phyloP scores from a whole-genome alignment of 345 rosid species.

The Durio zibethinus region DNA sequence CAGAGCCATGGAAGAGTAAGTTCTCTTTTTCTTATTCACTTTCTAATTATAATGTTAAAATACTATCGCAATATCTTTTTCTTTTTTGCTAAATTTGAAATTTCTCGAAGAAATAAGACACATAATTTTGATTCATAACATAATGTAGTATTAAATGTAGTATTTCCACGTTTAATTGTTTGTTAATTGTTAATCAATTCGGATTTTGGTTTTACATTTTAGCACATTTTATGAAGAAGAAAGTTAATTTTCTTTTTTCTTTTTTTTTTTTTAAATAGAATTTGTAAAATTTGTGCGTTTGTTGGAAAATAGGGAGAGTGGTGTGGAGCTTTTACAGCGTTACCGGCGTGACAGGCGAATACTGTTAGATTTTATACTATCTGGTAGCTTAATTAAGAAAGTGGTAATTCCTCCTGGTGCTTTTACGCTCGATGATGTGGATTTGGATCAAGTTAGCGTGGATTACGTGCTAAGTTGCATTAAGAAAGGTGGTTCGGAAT shows the following conservation, averaged over 20 bases:
- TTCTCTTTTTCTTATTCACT: background rate
- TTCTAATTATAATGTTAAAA: background rate
- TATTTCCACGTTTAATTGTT: background rate
- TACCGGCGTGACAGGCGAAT: slow-evolving; percentile 81
- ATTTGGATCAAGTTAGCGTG: slow-evolving; percentile 97
- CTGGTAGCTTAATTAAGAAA: slow-evolving; percentile 86
- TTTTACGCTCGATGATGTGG: slow-evolving; percentile 90
- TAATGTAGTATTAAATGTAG: background rate
- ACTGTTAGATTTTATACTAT: slow-evolving; percentile 77
- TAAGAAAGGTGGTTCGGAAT: slow-evolving; percentile 55
- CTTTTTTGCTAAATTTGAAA: background rate
- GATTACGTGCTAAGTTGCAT: slow-evolving; percentile 87
- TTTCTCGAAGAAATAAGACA: background rate
- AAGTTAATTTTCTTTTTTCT: background rate
- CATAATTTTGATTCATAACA: background rate
- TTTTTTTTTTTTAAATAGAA: background rate
- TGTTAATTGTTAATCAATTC: background rate
- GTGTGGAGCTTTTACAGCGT: slow-evolving; percentile 71
- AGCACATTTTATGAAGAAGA: background rate
- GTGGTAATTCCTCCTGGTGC: slow-evolving; percentile 99
- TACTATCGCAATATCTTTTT: background rate
- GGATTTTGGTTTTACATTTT: background rate
- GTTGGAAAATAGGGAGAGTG: slow-evolving; percentile 57
- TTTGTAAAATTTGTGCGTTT: background rate
- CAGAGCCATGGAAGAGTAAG: slow-evolving; percentile 12